Percentiles rank a stretch among this genome's conserved stretches.
These are phyloP conservation scores for Chlorella sp. DNA, from an alignment of 139 green algal species.

Conservation along the genomic window DNA sequence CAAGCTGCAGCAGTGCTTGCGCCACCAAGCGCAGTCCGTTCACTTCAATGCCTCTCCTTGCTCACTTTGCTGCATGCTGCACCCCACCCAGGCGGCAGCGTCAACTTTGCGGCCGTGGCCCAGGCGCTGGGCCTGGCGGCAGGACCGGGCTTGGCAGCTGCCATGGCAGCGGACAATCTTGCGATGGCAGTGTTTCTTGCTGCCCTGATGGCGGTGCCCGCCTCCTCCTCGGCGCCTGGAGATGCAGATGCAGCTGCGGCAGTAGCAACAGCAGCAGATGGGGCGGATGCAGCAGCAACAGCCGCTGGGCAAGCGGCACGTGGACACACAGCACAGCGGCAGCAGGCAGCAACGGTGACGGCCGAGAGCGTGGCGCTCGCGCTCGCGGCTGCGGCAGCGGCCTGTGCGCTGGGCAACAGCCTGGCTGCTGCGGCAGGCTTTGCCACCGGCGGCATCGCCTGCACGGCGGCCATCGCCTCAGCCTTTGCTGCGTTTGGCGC, in stretches of 20 bases:
- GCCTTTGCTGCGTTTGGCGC: constrained; percentile 9
- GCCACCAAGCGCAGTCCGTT: no score
- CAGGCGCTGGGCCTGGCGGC: constrained; percentile 40
- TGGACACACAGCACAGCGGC: not conserved
- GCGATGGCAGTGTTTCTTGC: constrained; percentile 73
- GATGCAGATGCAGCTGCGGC: not conserved
- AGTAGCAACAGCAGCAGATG: not conserved
- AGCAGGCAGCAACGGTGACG: constrained; percentile 1
- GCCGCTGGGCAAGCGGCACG: not conserved
- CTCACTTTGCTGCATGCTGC: not conserved
- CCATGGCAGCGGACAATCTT: constrained; percentile 81
- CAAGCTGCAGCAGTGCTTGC: no score
- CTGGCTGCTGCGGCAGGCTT: constrained; percentile 16
- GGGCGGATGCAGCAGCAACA: not conserved
- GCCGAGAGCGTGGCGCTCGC: constrained; percentile 38
- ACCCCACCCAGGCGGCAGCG: no score
- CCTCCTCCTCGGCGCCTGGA: no score
- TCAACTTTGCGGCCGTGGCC: constrained; percentile 83
- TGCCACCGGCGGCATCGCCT: constrained; percentile 21
- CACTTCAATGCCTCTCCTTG: no score
- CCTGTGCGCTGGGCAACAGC: constrained; percentile 22
- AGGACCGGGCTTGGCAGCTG: constrained; percentile 45
- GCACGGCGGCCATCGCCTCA: constrained; percentile 42
- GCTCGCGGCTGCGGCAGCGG: constrained; percentile 38
- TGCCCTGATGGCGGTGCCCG: constrained; percentile 52